Conservation (phyloP, 345 rosid genomes). For the Capsella bursapastoris region DNA sequence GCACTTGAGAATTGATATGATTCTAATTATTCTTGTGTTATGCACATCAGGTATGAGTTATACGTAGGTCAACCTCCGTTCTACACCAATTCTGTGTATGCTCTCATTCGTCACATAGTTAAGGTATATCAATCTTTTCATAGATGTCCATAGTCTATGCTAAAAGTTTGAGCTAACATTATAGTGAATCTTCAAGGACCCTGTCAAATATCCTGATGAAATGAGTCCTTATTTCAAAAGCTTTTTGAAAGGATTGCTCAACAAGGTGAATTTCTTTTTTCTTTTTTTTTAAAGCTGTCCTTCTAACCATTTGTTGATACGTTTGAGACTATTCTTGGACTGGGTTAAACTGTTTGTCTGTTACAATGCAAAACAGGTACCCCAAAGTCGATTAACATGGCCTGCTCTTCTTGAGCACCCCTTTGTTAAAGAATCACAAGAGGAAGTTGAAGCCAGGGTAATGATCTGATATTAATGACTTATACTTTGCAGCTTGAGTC, state of each 20-base stretch:
- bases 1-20: background rate
- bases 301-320: slow-evolving; percentile 13
- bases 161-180: slow-evolving; percentile 46
- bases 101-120: slow-evolving; percentile 94
- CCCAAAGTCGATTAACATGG: slow-evolving; percentile 93
- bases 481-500: slow-evolving; percentile 26
- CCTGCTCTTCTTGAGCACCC: slow-evolving; percentile 96
- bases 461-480: slow-evolving; percentile 28
- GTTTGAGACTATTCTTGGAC: slow-evolving; percentile 13
- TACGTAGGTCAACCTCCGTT: slow-evolving; percentile 98
- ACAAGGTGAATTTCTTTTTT: slow-evolving; percentile 60
- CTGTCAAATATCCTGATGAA: slow-evolving; percentile 93
- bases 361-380: slow-evolving; percentile 61
- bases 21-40: slow-evolving; percentile 30
- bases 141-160: slow-evolving; percentile 30
- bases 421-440: slow-evolving; percentile 74
- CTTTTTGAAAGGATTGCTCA: slow-evolving; percentile 93
- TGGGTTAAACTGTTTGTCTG: slow-evolving; percentile 21
- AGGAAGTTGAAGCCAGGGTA: slow-evolving; percentile 78
- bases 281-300: background rate
- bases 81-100: slow-evolving; percentile 97
- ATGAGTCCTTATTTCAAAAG: slow-evolving; percentile 87
- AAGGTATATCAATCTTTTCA: slow-evolving; percentile 58
- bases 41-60: slow-evolving; percentile 79
- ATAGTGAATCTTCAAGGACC: slow-evolving; percentile 68